Base-by-base conservation (phyloP, 768 basidiomycete species). In the Exsudoporus frostii region DNA sequence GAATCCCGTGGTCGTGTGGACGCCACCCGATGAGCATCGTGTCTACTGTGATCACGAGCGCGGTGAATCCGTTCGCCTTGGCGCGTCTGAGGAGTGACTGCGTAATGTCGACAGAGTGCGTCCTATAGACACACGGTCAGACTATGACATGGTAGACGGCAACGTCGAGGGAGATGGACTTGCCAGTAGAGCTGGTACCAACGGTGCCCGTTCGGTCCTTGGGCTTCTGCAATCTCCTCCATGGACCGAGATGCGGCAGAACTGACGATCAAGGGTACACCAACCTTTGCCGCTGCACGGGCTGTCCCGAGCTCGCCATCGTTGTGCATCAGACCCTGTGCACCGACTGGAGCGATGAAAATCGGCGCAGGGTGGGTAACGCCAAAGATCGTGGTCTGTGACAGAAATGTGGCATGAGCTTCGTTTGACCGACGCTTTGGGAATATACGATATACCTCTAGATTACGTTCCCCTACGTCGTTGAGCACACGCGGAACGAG, bases 341-440 rank as follows among this genome's bases (percentile, higher is more conserved):
- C 77, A 3, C 83, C 81, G 39, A 85, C 75, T 0, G 82, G 81
- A 0, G 80, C 82, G 52, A 84, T 74, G 20, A 79, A 65, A 36
- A 84, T 70, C 0, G 83, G 82, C 30, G 66, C 42, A 19, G 59
- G 63, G 43, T 76, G 32, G 54, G 69, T 61, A 73, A 80, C 11
- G 72, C 81, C 61, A 77, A 82, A 43, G 77, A 88, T 72, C 15
- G 81, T 85, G 1, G 82, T 84, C 86, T 88, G 45, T 20, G 1
- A 51, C 39, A 10, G 11, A 34, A 51, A 9, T 13, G 19, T 19
- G 9, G 15, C 4, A 45, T 45, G 27, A 49, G 19, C 24, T 19
- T 39, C 25, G n/a, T 30, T 43, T n/a, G 38, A 3, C 39, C 14
- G 32, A n/a, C 2, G 25, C 8, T 19, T 20, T 40, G 8, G 22